Evolutionary conservation across 495 filamentous ascomycete genomes (phyloP).

Genomic region (Hypoxylon perforatum): DNA sequence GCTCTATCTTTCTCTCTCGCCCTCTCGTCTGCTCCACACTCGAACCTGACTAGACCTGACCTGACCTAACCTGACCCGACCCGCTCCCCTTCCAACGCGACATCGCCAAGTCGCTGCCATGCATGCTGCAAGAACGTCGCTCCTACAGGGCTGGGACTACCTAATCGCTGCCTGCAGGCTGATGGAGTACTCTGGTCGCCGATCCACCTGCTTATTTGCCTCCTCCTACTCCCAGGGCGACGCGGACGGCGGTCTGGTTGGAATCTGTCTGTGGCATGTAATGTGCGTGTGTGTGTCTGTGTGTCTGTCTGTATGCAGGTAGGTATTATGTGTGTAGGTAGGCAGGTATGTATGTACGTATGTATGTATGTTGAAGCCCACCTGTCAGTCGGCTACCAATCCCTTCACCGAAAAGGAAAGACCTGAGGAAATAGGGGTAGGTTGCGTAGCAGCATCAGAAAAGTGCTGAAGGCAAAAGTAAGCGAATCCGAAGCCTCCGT

Average conservation of each 20-base stretch:
- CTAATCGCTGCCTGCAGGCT: constrained; percentile 29
- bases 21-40: too few relatives aligned
- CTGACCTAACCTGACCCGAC: constrained; percentile 14
- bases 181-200: constrained; percentile 12
- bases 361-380: constrained; percentile 26
- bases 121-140: constrained; percentile 36
- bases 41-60: too few relatives aligned
- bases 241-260: constrained; percentile 31
- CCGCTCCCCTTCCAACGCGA: constrained; percentile 35
- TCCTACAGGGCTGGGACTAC: constrained; percentile 42
- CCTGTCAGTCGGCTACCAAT: constrained; percentile 16
- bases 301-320: neutral
- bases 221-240: constrained; percentile 30
- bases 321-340: neutral
- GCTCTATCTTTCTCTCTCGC: too few relatives aligned
- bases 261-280: constrained; percentile 24
- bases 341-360: constrained; percentile 11
- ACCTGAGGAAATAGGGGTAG: constrained; percentile 6
- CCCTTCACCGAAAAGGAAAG: constrained; percentile 25
- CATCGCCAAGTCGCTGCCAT: constrained; percentile 38
- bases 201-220: constrained; percentile 24
- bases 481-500: constrained; percentile 29
- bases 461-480: constrained; percentile 3
- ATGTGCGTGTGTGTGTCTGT: constrained; percentile 12
- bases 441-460: constrained; percentile 8